Base-by-base conservation (phyloP, 1,139 yeast species). In the Hanseniaspora gamundiae region DNA sequence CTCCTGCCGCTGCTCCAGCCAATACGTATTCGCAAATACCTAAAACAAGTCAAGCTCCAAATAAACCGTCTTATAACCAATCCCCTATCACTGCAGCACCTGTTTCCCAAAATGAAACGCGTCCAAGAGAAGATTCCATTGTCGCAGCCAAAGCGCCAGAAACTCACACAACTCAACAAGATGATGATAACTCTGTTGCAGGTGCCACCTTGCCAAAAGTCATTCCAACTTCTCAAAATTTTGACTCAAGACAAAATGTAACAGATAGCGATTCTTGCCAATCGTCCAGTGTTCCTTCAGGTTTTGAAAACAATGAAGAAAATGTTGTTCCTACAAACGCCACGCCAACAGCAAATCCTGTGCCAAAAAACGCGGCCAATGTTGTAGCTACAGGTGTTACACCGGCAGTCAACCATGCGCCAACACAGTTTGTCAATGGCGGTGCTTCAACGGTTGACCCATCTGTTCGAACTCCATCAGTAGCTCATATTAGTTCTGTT, bases 131-230 rank as follows among this genome's bases (percentile, higher is more conserved):
- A 17, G 21, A 2, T 19, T n/a, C 36, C 7, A 33, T 17, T 33
- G 36, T 33, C 9, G 36, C 36, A 8, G n/a, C 36, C 7, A 33
- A 33, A 33, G 3, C 24, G 4, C 14, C 36, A 33, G 16, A 33
- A 9, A 19, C n/a, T 13, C 22, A 17, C 20, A 3, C n/a, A 17
- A 13, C 24, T 11, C n/a, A 17, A 19, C n/a, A 21, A 30, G 27
- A 27, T 3, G 39, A 39, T 19, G 30, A 27, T 14, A 28, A 29
- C 6, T 47, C 51, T 26, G 54, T 54, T 47, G 62, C 61, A 8
- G 66, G 64, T 39, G 65, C 65, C 1, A 60, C 65, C 9, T 42
- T 61, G n/a, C 65, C 65, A 4, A 48, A 49, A 16, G 48, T 54
- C 10, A 59, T 61, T 24, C 65, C 65, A 41, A 59, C 64, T 2